Percentiles rank a stretch among this genome's conserved stretches.
Conservation (phyloP, 2,329 filamentous ascomycete genomes). For the Paraphoma sp. region DNA sequence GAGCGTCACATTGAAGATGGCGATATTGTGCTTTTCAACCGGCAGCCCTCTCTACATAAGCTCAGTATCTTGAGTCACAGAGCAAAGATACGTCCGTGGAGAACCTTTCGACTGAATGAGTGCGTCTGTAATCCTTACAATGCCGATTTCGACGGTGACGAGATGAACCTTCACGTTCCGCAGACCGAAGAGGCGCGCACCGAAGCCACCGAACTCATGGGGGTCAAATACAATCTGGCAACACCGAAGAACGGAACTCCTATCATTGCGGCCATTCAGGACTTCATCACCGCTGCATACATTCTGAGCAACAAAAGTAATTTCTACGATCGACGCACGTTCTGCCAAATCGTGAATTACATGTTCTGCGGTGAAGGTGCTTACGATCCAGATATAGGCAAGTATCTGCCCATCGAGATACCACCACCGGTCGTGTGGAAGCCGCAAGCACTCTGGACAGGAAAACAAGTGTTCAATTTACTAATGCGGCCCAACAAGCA, state of each 20-base stretch:
- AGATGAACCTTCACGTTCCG: conserved; percentile 98
- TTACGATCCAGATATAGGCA: conserved; percentile 54
- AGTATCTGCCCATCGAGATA: conserved; percentile 73
- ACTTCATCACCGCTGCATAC: conserved; percentile 97
- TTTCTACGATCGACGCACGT: conserved; percentile 88
- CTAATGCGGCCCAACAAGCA: conserved; percentile 86
- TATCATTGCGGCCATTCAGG: conserved; percentile 98
- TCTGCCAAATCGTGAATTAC: conserved; percentile 88
- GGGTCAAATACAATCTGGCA: conserved; percentile 93
- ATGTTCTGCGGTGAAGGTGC: conserved; percentile 80
- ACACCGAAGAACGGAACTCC: conserved; percentile 98
- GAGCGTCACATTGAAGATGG: conserved; percentile 95
- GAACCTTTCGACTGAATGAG: conserved; percentile 95
- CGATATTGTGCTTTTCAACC: conserved; percentile 96
- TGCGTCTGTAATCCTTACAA: conserved; percentile 99
- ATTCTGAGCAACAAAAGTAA: conserved; percentile 89
- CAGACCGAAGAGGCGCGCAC: conserved; percentile 96
- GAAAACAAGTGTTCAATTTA: conserved; percentile 94
- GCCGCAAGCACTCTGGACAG: conserved; percentile 89
- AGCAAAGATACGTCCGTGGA: conserved; percentile 91
- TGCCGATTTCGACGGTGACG: conserved; percentile 97
- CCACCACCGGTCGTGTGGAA: conserved; percentile 87
- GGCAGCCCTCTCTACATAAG: conserved; percentile 96
- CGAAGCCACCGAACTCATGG: conserved; percentile 96
- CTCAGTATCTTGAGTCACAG: conserved; percentile 97